phyloP scores from a whole-genome alignment of 1,284 basidiomycete species.

The Papiliotrema fonsecae region DNA sequence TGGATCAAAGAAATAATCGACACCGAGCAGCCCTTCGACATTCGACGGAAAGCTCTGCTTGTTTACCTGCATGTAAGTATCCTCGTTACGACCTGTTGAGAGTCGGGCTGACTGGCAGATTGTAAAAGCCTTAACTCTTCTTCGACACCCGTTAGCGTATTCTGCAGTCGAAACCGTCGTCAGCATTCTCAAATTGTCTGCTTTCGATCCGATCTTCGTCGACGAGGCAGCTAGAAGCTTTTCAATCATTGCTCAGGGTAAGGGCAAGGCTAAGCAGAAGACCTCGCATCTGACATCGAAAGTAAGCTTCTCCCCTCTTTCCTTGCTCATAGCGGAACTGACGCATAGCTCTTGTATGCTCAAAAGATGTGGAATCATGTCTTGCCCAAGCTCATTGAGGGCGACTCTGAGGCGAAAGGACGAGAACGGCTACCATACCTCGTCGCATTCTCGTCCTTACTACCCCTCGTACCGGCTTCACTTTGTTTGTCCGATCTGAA shows the following conservation, averaged over 20 bases:
- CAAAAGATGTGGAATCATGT: constrained; percentile 76
- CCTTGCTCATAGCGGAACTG: constrained; percentile 2
- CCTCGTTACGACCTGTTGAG: background rate
- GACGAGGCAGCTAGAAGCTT: constrained; percentile 62
- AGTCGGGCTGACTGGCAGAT: constrained; percentile 52
- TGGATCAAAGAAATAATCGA: constrained; percentile 40
- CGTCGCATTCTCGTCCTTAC: constrained; percentile 74
- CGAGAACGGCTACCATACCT: constrained; percentile 65
- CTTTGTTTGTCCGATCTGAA: constrained; percentile 64
- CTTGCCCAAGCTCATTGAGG: constrained; percentile 68
- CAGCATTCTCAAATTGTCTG: constrained; percentile 60
- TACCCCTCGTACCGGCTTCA: constrained; percentile 73
- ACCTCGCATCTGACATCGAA: constrained; percentile 60
- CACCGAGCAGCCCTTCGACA: constrained; percentile 17
- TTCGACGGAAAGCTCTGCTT: constrained; percentile 21
- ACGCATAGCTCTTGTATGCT: constrained; percentile 66
- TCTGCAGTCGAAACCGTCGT: constrained; percentile 63
- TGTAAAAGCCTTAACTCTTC: constrained; percentile 69
- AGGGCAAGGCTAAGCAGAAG: constrained; percentile 57
- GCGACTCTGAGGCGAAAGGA: constrained; percentile 47
- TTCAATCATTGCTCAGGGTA: constrained; percentile 57
- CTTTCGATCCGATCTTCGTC: constrained; percentile 34
- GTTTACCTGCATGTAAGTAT: constrained; percentile 26
- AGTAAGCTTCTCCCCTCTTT: constrained; percentile 49
- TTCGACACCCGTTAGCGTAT: constrained; percentile 60